These are phyloP conservation scores for Eucalyptus regnans DNA, from an alignment of 345 rosid genomes.

Conservation along the genomic window DNA sequence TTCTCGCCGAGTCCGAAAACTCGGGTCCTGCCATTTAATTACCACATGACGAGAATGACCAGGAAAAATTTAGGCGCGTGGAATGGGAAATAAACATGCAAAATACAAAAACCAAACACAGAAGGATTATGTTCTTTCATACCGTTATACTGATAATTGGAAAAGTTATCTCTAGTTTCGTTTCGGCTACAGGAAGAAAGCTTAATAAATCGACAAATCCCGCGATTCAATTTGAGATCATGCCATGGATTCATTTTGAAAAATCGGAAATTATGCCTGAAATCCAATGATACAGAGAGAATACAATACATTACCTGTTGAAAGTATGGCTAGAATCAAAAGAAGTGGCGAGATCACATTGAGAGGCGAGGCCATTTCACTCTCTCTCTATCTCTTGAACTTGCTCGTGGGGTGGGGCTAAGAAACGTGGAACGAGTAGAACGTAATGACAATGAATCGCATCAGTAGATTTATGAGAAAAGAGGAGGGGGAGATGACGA, in stretches of 20 bases:
- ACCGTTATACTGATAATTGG: not conserved
- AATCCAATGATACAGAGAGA: not conserved
- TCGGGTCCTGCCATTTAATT: constrained; percentile 17
- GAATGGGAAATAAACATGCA: not conserved
- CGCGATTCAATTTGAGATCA: not conserved
- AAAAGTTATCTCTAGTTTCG: not conserved
- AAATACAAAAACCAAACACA: not conserved
- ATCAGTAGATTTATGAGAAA: not conserved
- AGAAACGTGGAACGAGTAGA: not conserved
- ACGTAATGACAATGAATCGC: not conserved
- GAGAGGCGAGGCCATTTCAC: constrained; percentile 16
- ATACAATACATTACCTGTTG: constrained; percentile 18
- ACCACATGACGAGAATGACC: not conserved
- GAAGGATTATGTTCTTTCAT: not conserved
- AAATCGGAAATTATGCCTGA: not conserved
- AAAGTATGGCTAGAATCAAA: constrained; percentile 9
- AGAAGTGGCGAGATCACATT: constrained; percentile 9
- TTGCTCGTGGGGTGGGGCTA: not conserved
- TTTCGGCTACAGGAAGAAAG: not conserved
- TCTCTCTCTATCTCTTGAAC: not conserved
- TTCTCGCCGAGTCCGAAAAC: constrained; percentile 26
- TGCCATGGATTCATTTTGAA: not conserved
- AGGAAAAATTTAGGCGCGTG: not conserved
- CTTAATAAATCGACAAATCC: not conserved
- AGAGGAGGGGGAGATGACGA: constrained; percentile 4